Evolutionary conservation across 345 rosid genomes (phyloP).

Genomic region (Citropsis articulata): DNA sequence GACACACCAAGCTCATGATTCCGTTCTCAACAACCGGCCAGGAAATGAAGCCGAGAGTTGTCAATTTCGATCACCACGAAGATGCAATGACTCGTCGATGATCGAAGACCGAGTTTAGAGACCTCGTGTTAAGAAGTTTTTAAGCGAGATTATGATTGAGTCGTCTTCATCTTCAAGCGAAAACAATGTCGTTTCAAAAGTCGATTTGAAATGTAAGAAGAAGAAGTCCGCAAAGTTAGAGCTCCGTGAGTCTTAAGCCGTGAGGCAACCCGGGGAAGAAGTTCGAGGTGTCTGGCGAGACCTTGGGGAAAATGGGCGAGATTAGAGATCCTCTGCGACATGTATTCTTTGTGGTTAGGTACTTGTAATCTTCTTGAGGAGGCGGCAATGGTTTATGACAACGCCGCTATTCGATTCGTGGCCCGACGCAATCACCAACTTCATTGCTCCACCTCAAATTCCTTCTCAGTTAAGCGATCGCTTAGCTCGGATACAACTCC

Average conservation of each 20-base stretch:
- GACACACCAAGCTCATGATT: conserved; percentile 26
- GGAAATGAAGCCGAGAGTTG: conserved; percentile 39
- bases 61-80: conserved; percentile 74
- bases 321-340: conserved; percentile 82
- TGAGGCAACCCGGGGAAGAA: conserved; percentile 37
- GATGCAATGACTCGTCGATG: conserved; percentile 93
- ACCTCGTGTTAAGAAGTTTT: conserved; percentile 53
- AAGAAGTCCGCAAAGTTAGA: conserved; percentile 8
- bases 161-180: conserved; percentile 5
- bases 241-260: conserved; percentile 11
- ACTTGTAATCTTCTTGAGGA: conserved; percentile 91
- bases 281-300: conserved; percentile 85
- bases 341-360: conserved; percentile 85
- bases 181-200: conserved; percentile 9
- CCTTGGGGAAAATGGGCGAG: conserved; percentile 99
- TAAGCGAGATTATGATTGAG: conserved; percentile 64
- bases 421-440: conserved; percentile 92
- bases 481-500: conserved; percentile 36
- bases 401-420: conserved; percentile 95
- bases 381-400: conserved; percentile 90
- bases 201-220: not conserved
- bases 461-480: not conserved
- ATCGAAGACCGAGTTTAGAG: conserved; percentile 48
- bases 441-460: conserved; percentile 36
- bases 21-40: not conserved